Base-by-base conservation (phyloP, 345 rosid genomes). In the Punica granatum region DNA sequence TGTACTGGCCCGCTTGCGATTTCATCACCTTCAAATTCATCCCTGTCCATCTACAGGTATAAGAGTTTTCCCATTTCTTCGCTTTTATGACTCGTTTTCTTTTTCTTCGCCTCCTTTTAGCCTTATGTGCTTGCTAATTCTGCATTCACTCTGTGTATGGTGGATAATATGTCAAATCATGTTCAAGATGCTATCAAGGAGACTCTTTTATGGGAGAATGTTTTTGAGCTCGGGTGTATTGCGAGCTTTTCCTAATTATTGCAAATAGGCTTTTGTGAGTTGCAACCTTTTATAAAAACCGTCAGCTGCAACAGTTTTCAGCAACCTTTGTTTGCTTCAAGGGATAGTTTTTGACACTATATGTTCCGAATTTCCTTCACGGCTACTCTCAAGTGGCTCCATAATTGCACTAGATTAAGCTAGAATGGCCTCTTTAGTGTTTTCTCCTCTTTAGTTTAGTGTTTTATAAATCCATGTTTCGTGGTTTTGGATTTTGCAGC, bases 1-100 rank as follows among this genome's bases (percentile, higher is more conserved):
- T 89, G 90, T 93, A 90, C 79, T 90, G 98, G 97, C 94, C 97
- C 23, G 0, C 84, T 6, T 90, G 97, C 67, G 98, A 93, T 82
- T 93, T 93, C 54, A 83, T 94, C 74, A 91, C 92, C 14, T 91
- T 85, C 77, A 86, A 69, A 67, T 90, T 87, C 81, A 72, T 83
- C 63, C 97, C 96, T 3, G 90, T 93, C 67, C 95, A 83, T 74
- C 77, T 93, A 73, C 98, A 89, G 97, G 98, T 88, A 83, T 34
- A 19, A 31, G 30, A 56, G 18, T 28, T 18, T 3, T 26, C 33
- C 25, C 26, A 46, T 35, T 21, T 8, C 59, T 28, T 61, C 15
- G 39, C 46, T 64, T 64, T 46, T 26, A 34, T 39, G 15, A 25
- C 37, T 42, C 19, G 7, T 58, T 3, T 30, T 58, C 13, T 9